Conservation (phyloP, 1,139 yeast species). For the Nakaseomyces delphensis region DNA sequence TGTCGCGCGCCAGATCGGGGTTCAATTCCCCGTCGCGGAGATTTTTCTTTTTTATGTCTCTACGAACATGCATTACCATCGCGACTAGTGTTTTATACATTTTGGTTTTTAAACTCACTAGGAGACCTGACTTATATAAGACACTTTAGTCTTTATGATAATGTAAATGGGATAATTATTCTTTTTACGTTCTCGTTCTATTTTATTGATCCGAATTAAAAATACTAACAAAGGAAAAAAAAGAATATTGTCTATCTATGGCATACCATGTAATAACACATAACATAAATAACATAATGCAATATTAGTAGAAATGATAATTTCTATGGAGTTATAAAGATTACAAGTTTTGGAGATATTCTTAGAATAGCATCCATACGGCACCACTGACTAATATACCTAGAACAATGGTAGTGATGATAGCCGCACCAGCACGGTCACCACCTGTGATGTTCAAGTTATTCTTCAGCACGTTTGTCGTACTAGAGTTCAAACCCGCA, state of each 20-base stretch:
- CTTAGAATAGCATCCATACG: constrained; percentile 59
- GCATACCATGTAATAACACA: not conserved
- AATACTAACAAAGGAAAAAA: not conserved
- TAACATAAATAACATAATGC: not conserved
- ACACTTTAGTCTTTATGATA: too few species aligned
- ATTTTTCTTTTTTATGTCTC: constrained; percentile 10
- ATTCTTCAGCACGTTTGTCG: constrained; percentile 34
- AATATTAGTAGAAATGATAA: not conserved
- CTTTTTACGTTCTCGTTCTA: too few species aligned
- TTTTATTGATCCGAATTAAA: too few species aligned
- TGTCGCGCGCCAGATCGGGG: constrained; percentile 36
- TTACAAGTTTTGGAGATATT: not conserved
- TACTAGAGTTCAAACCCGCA: constrained; percentile 36
- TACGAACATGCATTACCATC: too few species aligned
- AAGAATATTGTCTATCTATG: not conserved
- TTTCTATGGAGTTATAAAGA: not conserved
- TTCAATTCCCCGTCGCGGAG: constrained; percentile 36
- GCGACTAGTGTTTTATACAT: not conserved
- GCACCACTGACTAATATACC: constrained; percentile 52
- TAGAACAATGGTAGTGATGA: constrained; percentile 68
- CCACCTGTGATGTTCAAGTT: constrained; percentile 43
- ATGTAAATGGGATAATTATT: too few species aligned
- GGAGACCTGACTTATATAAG: too few species aligned
- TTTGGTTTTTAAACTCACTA: too few species aligned
- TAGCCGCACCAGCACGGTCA: constrained; percentile 81